Conservation (phyloP, 1,139 yeast species). For the Sugiyamaella pinicola region DNA sequence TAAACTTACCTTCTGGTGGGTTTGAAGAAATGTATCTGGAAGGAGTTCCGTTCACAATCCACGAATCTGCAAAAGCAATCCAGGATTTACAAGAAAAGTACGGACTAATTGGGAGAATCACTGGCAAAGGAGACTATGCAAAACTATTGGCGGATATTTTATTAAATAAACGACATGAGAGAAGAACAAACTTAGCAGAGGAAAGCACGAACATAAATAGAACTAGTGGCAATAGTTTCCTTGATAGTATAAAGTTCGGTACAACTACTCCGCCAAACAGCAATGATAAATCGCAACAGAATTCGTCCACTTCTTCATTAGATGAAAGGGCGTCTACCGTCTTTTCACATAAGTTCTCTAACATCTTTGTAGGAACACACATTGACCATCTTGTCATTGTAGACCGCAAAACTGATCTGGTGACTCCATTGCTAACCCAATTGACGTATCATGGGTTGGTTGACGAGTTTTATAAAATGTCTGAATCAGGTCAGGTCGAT, state of each 20-base stretch:
- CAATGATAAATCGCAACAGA: background rate
- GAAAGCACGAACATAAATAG: constrained; percentile 14
- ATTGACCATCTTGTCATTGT: constrained; percentile 61
- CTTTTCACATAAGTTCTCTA: constrained; percentile 35
- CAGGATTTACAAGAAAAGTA: constrained; percentile 42
- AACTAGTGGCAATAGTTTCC: constrained; percentile 1
- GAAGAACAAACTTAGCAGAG: constrained; percentile 33
- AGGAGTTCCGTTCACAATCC: constrained; percentile 44
- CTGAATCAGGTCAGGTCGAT: constrained; percentile 51
- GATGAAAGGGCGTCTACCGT: background rate
- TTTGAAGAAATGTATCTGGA: constrained; percentile 42
- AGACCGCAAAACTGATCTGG: constrained; percentile 74
- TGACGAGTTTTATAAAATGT: constrained; percentile 65
- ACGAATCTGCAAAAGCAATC: constrained; percentile 47
- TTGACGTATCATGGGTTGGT: constrained; percentile 80
- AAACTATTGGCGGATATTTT: constrained; percentile 45
- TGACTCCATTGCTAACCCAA: constrained; percentile 74
- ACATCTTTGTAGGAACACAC: constrained; percentile 39
- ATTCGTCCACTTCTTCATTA: background rate
- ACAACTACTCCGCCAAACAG: background rate
- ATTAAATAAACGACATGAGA: constrained; percentile 33
- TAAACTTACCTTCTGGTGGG: constrained; percentile 41
- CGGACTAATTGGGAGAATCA: constrained; percentile 48
- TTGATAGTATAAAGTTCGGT: constrained; percentile 11
- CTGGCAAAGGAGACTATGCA: constrained; percentile 53